These are phyloP conservation scores for Leishmania mexicana DNA, from an alignment of 208 protist species.

Conservation along the genomic window DNA sequence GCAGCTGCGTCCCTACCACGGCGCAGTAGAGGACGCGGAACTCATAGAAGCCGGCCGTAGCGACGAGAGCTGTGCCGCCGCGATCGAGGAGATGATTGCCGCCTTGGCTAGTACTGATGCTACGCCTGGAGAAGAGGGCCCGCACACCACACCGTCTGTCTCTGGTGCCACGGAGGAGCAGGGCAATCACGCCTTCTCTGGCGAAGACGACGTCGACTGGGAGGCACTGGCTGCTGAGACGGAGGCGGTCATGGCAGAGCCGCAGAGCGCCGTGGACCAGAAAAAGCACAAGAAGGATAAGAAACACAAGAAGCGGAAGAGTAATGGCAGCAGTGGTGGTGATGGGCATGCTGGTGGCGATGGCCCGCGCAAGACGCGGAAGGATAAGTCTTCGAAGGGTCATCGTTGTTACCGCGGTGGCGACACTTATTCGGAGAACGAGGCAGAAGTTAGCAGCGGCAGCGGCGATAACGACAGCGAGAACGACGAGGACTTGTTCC, in stretches of 20 bases:
- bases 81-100: constrained; percentile 55
- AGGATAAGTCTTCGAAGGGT: constrained; percentile 17
- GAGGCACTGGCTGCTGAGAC: constrained; percentile 1
- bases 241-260: neutral
- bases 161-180: neutral
- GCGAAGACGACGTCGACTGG: neutral
- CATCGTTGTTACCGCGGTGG: constrained; percentile 15
- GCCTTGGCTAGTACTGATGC: neutral
- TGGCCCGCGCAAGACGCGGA: neutral
- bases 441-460: constrained; percentile 11
- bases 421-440: neutral
- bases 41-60: constrained; percentile 38
- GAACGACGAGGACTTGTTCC: constrained; percentile 16
- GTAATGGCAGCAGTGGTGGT: neutral
- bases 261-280: neutral
- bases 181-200: neutral
- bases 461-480: constrained; percentile 21
- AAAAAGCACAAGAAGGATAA: constrained; percentile 26
- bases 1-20: constrained; percentile 43
- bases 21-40: constrained; percentile 37
- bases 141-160: neutral
- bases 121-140: neutral
- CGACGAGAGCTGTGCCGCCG: constrained; percentile 50
- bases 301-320: constrained; percentile 30
- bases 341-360: neutral